Evolutionary conservation across 225 moss, liverwort and hornwort species (phyloP).

Genomic region (Thuidium tamariscinum): DNA sequence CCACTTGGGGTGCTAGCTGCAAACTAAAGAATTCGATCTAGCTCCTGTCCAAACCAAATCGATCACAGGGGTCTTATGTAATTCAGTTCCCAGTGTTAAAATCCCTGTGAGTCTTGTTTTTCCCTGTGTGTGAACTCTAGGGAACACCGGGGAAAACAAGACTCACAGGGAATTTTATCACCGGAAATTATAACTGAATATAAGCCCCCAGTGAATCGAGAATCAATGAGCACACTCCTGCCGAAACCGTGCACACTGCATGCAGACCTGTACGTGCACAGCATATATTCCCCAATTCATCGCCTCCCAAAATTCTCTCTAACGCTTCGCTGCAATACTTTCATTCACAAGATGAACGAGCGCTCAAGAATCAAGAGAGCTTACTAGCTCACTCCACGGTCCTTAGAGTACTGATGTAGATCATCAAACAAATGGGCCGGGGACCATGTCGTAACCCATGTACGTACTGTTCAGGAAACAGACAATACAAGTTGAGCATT

Average conservation of each 20-base stretch:
- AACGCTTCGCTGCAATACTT: not conserved
- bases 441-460: not conserved
- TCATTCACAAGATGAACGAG: not conserved
- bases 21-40: not conserved
- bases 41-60: not conserved
- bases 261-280: too few relatives aligned
- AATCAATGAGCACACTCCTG: not conserved
- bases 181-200: too few relatives aligned
- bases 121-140: too few relatives aligned
- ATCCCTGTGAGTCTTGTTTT: too few relatives aligned
- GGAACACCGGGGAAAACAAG: too few relatives aligned
- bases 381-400: not conserved
- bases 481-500: not conserved
- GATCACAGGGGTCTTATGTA: not conserved
- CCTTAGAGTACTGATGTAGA: not conserved
- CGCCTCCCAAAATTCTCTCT: not conserved
- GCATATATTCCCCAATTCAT: not conserved
- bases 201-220: too few relatives aligned
- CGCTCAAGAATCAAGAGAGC: too few relatives aligned
- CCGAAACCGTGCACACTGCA: not conserved
- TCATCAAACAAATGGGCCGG: not conserved
- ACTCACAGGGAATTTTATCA: too few relatives aligned
- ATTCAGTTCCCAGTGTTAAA: too few relatives aligned
- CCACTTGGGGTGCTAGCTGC: not conserved
- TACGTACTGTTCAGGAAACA: not conserved